Evolutionary conservation across 352 stramenopile genomes (phyloP).

Genomic region (Pythium pyrilobum): DNA sequence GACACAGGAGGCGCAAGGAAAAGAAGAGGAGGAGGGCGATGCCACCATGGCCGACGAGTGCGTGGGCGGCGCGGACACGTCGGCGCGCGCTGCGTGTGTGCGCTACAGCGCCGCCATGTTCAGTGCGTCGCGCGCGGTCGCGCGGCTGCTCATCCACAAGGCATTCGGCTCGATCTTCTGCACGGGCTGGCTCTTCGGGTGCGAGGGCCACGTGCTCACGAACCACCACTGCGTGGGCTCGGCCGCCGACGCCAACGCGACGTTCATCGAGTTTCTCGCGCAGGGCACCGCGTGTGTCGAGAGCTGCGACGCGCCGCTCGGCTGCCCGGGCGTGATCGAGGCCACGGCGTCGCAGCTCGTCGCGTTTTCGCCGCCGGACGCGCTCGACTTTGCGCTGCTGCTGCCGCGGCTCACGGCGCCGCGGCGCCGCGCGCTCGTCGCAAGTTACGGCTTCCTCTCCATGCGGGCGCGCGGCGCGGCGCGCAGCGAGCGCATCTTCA

Average conservation of each 20-base stretch:
- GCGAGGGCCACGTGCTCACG: slow-evolving; percentile 50
- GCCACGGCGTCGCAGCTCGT: slow-evolving; percentile 29
- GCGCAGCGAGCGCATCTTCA: slow-evolving; percentile 41
- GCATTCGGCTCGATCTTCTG: slow-evolving; percentile 31
- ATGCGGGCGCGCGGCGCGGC: slow-evolving; percentile 16
- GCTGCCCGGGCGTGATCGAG: slow-evolving; percentile 30
- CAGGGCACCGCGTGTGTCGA: slow-evolving; percentile 22
- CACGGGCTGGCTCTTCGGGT: slow-evolving; percentile 49
- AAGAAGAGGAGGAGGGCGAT: too few relatives aligned
- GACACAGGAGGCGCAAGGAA: neutral
- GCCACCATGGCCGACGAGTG: neutral
- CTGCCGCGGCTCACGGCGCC: slow-evolving; percentile 12
- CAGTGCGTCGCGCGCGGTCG: slow-evolving; percentile 20
- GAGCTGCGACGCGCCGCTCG: slow-evolving; percentile 20
- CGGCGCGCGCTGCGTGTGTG: slow-evolving; percentile 24
- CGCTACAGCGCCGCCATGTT: slow-evolving; percentile 14
- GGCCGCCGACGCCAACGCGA: slow-evolving; percentile 23
- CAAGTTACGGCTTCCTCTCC: slow-evolving; percentile 40
- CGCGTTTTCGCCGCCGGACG: slow-evolving; percentile 15
- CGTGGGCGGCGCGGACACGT: slow-evolving; percentile 17
- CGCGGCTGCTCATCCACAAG: slow-evolving; percentile 45
- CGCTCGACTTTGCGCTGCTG: slow-evolving; percentile 40
- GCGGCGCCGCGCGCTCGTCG: slow-evolving; percentile 15
- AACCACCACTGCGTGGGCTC: slow-evolving; percentile 48
- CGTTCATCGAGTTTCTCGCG: slow-evolving; percentile 42